Conservation (phyloP, 768 basidiomycete genomes). For the Albatrellus ellisii region DNA sequence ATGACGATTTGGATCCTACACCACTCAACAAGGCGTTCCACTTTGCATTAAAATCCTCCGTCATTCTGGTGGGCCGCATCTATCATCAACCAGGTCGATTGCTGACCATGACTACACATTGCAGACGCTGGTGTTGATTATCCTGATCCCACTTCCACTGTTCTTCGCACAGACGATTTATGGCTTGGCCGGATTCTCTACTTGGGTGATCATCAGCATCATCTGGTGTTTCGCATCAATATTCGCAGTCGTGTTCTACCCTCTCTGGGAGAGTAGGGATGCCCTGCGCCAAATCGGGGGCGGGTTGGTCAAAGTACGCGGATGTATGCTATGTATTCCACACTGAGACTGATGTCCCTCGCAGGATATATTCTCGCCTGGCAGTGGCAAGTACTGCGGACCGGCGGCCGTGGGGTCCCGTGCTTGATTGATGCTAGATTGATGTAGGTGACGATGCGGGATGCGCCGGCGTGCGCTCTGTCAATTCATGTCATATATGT, state of each 20-base stretch:
- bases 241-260: constrained; percentile 69
- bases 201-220: constrained; percentile 75
- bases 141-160: constrained; percentile 74
- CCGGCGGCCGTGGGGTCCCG: too few species aligned
- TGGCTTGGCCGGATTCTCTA: constrained; percentile 46
- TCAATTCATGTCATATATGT: too few species aligned
- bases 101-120: not conserved
- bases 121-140: constrained; percentile 48
- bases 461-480: too few species aligned
- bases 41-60: constrained; percentile 68
- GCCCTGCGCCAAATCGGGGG: constrained; percentile 44
- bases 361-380: too few species aligned
- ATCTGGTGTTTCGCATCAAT: constrained; percentile 75
- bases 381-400: too few species aligned
- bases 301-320: constrained; percentile 52
- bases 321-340: too few species aligned
- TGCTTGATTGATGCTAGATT: too few species aligned
- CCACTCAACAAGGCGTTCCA: constrained; percentile 61
- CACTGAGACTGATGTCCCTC: too few species aligned
- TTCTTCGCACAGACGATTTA: constrained; percentile 76
- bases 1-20: constrained; percentile 50
- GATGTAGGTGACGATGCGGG: too few species aligned
- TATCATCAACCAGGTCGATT: not conserved
- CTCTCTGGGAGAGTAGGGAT: constrained; percentile 69
- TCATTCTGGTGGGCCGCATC: constrained; percentile 39